phyloP scores from a whole-genome alignment of 139 green algal genomes.

The Gonium pectorale region DNA sequence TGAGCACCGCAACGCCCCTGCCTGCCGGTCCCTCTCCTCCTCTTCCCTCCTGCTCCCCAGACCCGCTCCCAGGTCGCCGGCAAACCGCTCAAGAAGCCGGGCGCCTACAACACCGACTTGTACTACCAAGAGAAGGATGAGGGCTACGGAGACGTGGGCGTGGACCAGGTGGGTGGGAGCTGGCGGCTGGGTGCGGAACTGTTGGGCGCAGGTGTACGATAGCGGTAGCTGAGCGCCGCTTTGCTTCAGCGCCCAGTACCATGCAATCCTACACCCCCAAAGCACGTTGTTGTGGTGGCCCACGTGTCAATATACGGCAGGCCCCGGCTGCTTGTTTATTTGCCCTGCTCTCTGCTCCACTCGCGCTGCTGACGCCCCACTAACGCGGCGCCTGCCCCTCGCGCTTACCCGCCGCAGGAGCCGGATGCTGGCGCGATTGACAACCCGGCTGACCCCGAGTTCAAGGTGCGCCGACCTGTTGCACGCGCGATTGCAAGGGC shows the following conservation, averaged over 20 bases:
- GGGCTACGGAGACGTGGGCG: conserved; percentile 50
- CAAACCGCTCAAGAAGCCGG: conserved; percentile 44
- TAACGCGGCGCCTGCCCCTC: background rate
- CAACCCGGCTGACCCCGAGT: conserved; percentile 34
- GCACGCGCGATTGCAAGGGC: too few species aligned
- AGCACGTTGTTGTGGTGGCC: too few species aligned
- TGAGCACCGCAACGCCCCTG: too few species aligned
- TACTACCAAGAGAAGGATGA: conserved; percentile 59
- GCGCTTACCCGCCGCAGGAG: background rate
- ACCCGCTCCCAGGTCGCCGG: conserved; percentile 38
- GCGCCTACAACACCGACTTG: conserved; percentile 50
- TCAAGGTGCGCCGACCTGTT: conserved; percentile 16
- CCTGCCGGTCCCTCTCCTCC: background rate
- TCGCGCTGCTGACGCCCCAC: too few species aligned
- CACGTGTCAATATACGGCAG: too few species aligned
- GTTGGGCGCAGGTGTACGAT: too few species aligned
- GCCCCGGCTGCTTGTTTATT: too few species aligned
- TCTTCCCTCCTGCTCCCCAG: background rate
- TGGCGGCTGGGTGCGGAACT: background rate
- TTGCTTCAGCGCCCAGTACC: too few species aligned
- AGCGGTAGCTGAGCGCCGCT: too few species aligned
- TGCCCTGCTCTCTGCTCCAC: too few species aligned
- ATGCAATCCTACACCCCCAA: too few species aligned
- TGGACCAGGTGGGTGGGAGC: conserved; percentile 41
- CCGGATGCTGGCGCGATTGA: conserved; percentile 27